These are phyloP conservation scores for Millerozyma miso DNA, from an alignment of 805 yeast species.

Conservation along the genomic window DNA sequence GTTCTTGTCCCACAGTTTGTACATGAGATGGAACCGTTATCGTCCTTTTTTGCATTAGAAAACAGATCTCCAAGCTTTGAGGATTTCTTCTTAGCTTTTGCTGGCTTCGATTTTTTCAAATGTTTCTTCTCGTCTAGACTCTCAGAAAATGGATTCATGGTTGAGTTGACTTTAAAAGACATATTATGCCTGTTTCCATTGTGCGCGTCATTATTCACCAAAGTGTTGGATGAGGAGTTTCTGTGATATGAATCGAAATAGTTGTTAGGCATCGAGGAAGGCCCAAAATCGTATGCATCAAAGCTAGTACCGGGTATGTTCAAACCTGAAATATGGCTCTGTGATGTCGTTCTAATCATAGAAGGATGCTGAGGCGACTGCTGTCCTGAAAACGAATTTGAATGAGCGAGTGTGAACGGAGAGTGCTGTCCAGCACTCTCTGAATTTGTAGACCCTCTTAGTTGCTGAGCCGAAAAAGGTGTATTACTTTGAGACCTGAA, in stretches of 20 bases:
- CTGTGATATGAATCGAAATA: slow-evolving; percentile 8
- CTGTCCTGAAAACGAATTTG: slow-evolving; percentile 5
- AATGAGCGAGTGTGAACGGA: slow-evolving; percentile 8
- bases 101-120: slow-evolving; percentile 4
- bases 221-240: slow-evolving; percentile 1
- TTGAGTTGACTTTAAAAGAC: neutral
- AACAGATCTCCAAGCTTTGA: neutral
- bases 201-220: neutral
- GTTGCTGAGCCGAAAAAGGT: slow-evolving; percentile 3
- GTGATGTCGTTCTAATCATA: neutral
- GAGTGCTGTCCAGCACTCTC: slow-evolving; percentile 3
- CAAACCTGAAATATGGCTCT: neutral
- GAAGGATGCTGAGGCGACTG: neutral
- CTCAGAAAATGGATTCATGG: neutral
- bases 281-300: neutral
- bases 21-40: slow-evolving; percentile 39
- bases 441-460: slow-evolving; percentile 5
- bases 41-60: slow-evolving; percentile 4
- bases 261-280: neutral
- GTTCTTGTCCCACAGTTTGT: slow-evolving; percentile 89
- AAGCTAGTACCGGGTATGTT: neutral
- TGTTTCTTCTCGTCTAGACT: slow-evolving; percentile 1
- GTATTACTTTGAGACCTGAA: slow-evolving; percentile 9
- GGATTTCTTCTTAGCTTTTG: slow-evolving; percentile 6
- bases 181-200: neutral